These are phyloP conservation scores for Paecilomyces niveus DNA, from an alignment of 2,329 filamentous ascomycete species.

Conservation along the genomic window DNA sequence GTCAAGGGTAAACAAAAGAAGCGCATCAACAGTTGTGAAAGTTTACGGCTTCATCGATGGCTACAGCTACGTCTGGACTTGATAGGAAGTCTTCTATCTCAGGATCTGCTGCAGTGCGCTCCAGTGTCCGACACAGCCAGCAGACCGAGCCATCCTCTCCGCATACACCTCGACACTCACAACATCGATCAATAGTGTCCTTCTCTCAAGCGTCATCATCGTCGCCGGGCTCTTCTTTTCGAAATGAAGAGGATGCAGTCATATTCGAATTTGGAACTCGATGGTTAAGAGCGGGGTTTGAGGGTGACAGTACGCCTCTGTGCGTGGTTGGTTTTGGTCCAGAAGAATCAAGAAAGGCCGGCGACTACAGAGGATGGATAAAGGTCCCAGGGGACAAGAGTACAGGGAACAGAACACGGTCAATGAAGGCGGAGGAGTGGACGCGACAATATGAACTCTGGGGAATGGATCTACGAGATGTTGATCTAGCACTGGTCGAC, in stretches of 20 bases:
- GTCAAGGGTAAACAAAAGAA: neutral
- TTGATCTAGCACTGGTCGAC: slow-evolving; percentile 72
- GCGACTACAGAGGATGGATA: slow-evolving; percentile 71
- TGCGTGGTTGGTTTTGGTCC: slow-evolving; percentile 69
- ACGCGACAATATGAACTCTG: slow-evolving; percentile 61
- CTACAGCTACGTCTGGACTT: neutral
- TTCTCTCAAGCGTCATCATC: slow-evolving; percentile 46
- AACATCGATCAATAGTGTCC: slow-evolving; percentile 43
- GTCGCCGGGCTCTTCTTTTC: slow-evolving; percentile 51
- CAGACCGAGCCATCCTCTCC: slow-evolving; percentile 41
- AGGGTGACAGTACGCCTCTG: slow-evolving; percentile 67
- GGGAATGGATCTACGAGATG: slow-evolving; percentile 62
- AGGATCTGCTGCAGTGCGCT: slow-evolving; percentile 8
- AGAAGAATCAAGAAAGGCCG: slow-evolving; percentile 66
- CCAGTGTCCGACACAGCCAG: slow-evolving; percentile 23
- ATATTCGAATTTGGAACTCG: slow-evolving; percentile 78
- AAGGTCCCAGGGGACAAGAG: slow-evolving; percentile 45
- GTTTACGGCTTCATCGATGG: neutral
- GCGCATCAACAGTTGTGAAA: neutral
- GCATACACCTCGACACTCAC: slow-evolving; percentile 49
- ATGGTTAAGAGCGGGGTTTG: slow-evolving; percentile 74
- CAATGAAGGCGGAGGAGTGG: slow-evolving; percentile 32
- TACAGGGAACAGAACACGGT: slow-evolving; percentile 20
- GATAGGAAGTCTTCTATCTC: slow-evolving; percentile 9
- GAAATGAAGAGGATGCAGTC: slow-evolving; percentile 74